A percentile compares a stretch with the other conserved stretches of the same genome.
Conservation (phyloP, 441 rosid species). For the Gossypium lobatum region DNA sequence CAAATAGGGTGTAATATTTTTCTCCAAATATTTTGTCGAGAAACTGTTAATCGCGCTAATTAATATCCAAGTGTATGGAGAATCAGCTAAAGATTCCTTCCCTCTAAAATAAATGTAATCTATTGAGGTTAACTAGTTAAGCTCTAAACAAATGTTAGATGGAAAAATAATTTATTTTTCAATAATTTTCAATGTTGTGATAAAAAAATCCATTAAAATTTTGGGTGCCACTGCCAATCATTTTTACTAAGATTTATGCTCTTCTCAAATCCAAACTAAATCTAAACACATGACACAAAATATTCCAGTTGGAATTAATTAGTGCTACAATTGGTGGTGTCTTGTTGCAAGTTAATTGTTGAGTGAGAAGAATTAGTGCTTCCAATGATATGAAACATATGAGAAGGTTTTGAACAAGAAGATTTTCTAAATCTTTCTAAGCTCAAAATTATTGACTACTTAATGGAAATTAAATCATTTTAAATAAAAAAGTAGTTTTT, state of each 20-base stretch:
- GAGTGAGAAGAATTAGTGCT: conserved; percentile 11
- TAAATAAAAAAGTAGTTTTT: neutral
- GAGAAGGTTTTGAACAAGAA: conserved; percentile 24
- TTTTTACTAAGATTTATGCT: conserved; percentile 30
- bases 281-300: conserved; percentile 33
- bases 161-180: neutral
- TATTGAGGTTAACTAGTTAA: no score
- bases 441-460: conserved; percentile 20
- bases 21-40: no score
- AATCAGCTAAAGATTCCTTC: neutral
- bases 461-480: conserved; percentile 1
- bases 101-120: neutral
- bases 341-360: neutral
- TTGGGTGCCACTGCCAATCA: conserved; percentile 23
- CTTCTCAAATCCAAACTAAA: conserved; percentile 21
- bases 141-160: no score
- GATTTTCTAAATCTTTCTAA: conserved; percentile 46
- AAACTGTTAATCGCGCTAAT: no score
- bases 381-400: conserved; percentile 21
- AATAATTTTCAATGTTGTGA: neutral
- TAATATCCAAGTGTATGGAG: neutral
- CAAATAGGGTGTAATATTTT: neutral
- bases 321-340: neutral
- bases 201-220: conserved; percentile 20
- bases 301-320: conserved; percentile 23